A percentile compares a stretch with the other conserved stretches of the same genome.
Conservation (phyloP, 169 alveolate genomes). For the Plasmodium vivax region DNA sequence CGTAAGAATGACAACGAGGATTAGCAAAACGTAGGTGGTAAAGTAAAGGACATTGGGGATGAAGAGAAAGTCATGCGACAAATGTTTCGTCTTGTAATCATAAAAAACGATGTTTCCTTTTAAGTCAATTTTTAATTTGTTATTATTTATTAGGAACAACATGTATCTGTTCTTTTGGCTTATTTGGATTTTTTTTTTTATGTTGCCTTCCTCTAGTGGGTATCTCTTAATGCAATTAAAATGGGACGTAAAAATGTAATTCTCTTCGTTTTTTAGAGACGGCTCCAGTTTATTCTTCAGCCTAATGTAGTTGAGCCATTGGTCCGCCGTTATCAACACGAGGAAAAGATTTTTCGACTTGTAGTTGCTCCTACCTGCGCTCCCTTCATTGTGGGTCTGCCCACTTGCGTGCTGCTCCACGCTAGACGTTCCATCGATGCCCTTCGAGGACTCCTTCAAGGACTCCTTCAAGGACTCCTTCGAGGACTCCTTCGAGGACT, state of each 20-base stretch:
- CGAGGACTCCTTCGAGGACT: neutral
- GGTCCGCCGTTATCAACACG: conserved; percentile 64
- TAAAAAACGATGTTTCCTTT: conserved; percentile 67
- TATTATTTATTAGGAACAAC: conserved; percentile 57
- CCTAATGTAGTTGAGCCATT: conserved; percentile 59
- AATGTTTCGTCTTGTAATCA: conserved; percentile 62
- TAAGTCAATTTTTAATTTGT: conserved; percentile 30
- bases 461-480: neutral
- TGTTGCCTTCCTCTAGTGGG: conserved; percentile 50
- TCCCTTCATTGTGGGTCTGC: neutral
- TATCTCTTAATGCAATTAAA: conserved; percentile 63
- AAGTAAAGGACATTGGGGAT: conserved; percentile 51
- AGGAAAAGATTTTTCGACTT: conserved; percentile 43
- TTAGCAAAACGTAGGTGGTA: conserved; percentile 3
- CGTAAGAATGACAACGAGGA: neutral
- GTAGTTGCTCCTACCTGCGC: neutral
- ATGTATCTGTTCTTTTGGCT: conserved; percentile 62
- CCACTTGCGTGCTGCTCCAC: neutral
- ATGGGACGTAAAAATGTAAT: conserved; percentile 66
- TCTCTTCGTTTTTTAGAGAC: conserved; percentile 47
- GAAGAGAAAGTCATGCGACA: conserved; percentile 56
- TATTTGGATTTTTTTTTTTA: conserved; percentile 43
- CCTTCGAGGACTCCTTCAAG: neutral
- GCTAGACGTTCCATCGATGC: neutral
- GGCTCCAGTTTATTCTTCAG: conserved; percentile 62